Evolutionary conservation across 1,284 basidiomycete species (phyloP).

Genomic region (Marasmius tenuissimus): DNA sequence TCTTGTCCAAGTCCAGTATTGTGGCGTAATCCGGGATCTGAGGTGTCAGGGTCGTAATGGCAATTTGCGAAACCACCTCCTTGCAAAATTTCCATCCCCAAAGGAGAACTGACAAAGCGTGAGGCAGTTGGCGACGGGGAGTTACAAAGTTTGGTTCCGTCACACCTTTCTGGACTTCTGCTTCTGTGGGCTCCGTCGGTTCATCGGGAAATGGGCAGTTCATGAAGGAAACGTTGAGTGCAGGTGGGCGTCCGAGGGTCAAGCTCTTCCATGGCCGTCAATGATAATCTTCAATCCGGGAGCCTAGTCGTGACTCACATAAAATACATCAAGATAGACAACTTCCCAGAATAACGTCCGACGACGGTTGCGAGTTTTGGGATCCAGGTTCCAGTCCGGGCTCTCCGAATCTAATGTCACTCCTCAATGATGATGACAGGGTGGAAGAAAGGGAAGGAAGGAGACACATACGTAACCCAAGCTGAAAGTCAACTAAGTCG

Average conservation of each 20-base stretch:
- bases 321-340: slow-evolving; percentile 11
- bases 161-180: slow-evolving; percentile 20
- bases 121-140: neutral
- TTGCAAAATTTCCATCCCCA: slow-evolving; percentile 4
- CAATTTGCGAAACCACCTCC: slow-evolving; percentile 12
- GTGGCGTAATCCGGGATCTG: slow-evolving; percentile 12
- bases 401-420: neutral
- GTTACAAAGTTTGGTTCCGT: neutral
- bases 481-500: slow-evolving; percentile 23
- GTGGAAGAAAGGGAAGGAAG: slow-evolving; percentile 17
- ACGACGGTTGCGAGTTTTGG: slow-evolving; percentile 36
- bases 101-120: neutral
- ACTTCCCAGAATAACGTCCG: slow-evolving; percentile 17
- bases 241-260: slow-evolving; percentile 38
- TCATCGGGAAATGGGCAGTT: slow-evolving; percentile 34
- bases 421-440: neutral
- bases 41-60: slow-evolving; percentile 6
- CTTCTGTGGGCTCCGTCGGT: slow-evolving; percentile 26
- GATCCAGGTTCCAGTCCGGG: slow-evolving; percentile 42
- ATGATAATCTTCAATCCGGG: neutral
- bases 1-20: slow-evolving; percentile 15
- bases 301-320: neutral
- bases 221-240: slow-evolving; percentile 35
- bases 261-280: slow-evolving; percentile 24
- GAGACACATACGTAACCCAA: slow-evolving; percentile 46